Evolutionary conservation across 106 monocot species (phyloP).

Genomic region (Acanthochlamys bracteata): DNA sequence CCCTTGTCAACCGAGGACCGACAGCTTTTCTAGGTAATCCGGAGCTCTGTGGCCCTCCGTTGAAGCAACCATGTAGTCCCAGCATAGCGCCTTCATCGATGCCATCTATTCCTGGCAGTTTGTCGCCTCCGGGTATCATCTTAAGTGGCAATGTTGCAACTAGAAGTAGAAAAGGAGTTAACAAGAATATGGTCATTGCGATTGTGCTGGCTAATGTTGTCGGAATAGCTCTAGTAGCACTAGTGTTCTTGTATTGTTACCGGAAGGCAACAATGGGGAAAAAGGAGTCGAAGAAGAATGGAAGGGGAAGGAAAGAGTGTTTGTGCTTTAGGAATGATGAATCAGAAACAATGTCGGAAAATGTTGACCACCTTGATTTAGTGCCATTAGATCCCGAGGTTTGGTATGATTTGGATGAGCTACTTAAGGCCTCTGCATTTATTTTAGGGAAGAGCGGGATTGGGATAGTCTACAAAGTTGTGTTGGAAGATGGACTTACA

Average conservation of each 20-base stretch:
- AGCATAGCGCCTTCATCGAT: slow-evolving; percentile 15
- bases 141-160: neutral
- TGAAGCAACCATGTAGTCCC: slow-evolving; percentile 58
- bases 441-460: slow-evolving; percentile 62
- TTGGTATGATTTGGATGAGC: slow-evolving; percentile 51
- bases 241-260: slow-evolving; percentile 73
- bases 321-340: slow-evolving; percentile 55
- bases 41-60: slow-evolving; percentile 67
- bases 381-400: slow-evolving; percentile 34
- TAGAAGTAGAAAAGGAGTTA: slow-evolving; percentile 23
- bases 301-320: slow-evolving; percentile 32
- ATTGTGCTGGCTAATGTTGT: slow-evolving; percentile 57
- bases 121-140: slow-evolving; percentile 5
- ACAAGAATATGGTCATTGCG: slow-evolving; percentile 28
- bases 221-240: slow-evolving; percentile 52
- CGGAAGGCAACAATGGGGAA: slow-evolving; percentile 27
- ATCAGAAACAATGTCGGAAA: slow-evolving; percentile 37
- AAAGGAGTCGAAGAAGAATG: slow-evolving; percentile 16
- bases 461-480: slow-evolving; percentile 74
- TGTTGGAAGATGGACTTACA: slow-evolving; percentile 50
- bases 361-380: slow-evolving; percentile 36
- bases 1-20: slow-evolving; percentile 70
- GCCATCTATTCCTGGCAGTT: slow-evolving; percentile 28
- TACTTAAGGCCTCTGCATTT: slow-evolving; percentile 66
- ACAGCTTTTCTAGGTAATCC: slow-evolving; percentile 89